phyloP scores from a whole-genome alignment of 208 protist species.

The Strigomonas culicis region DNA sequence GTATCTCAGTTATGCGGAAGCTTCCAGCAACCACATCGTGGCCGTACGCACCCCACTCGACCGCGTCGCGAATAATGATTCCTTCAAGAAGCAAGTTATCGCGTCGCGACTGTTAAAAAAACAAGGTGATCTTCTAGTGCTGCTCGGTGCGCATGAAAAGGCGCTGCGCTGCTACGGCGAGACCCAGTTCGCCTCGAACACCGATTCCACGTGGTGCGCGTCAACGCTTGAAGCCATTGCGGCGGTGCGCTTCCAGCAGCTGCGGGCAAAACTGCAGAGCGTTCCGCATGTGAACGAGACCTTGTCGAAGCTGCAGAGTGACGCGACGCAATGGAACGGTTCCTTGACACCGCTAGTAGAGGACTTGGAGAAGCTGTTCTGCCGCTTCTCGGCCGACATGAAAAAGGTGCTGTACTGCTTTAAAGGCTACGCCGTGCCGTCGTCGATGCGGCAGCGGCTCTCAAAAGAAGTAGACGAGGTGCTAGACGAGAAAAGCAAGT shows the following conservation, averaged over 20 bases:
- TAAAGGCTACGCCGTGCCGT: conserved; percentile 30
- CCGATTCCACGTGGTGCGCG: conserved; percentile 67
- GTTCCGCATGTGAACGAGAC: conserved; percentile 22
- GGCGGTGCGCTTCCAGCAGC: conserved; percentile 63
- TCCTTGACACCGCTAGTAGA: conserved; percentile 18
- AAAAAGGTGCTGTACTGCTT: conserved; percentile 5
- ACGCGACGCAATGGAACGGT: conserved; percentile 24
- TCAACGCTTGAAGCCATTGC: conserved; percentile 80
- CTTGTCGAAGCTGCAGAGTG: conserved; percentile 56
- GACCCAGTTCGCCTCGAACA: conserved; percentile 51
- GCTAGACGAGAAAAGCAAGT: conserved; percentile 21
- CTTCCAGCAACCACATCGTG: conserved; percentile 18
- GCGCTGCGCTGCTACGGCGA: conserved; percentile 56
- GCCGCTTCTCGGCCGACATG: neutral
- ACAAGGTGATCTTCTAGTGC: conserved; percentile 57
- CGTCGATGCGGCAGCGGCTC: conserved; percentile 52
- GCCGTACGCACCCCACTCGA: conserved; percentile 31
- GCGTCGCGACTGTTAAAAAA: conserved; percentile 41
- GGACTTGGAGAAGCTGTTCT: conserved; percentile 13
- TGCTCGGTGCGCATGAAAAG: conserved; percentile 52
- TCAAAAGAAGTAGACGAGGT: conserved; percentile 36
- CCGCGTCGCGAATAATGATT: neutral
- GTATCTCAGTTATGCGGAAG: conserved; percentile 19
- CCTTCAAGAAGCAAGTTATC: neutral
- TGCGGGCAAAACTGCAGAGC: conserved; percentile 25